A percentile compares a stretch with the other conserved stretches of the same genome.
Conservation (phyloP, 352 stramenopile genomes). For the Phytophthora pisi region DNA sequence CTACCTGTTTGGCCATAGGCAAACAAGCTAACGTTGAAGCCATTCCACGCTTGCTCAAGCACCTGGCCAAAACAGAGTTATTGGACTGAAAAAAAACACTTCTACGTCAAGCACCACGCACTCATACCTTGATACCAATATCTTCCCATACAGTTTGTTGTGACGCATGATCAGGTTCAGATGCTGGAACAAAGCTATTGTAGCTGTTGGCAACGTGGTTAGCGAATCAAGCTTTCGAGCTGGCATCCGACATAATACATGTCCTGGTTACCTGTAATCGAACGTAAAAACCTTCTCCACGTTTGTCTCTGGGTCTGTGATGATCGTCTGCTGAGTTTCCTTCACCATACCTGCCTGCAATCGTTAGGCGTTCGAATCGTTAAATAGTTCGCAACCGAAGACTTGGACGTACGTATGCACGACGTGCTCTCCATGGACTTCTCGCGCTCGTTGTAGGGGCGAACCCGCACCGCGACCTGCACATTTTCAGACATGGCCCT, state of each 20-base stretch:
- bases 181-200: constrained; percentile 71
- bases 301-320: constrained; percentile 81
- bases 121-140: constrained; percentile 73
- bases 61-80: constrained; percentile 38
- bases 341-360: constrained; percentile 69
- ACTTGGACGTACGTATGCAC: constrained; percentile 61
- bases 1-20: constrained; percentile 84
- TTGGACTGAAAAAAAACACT: not conserved
- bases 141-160: constrained; percentile 89
- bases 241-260: not conserved
- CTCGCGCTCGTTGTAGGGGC: constrained; percentile 85
- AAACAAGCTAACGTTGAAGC: constrained; percentile 91
- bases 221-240: not conserved
- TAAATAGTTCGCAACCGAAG: not conserved
- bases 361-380: constrained; percentile 5
- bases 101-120: not conserved
- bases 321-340: constrained; percentile 83
- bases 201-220: constrained; percentile 52
- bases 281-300: constrained; percentile 86
- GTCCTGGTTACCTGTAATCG: constrained; percentile 73
- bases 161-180: constrained; percentile 67
- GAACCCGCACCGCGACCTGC: constrained; percentile 82
- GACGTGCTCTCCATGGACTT: constrained; percentile 70
- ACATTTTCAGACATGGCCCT: constrained; percentile 80
- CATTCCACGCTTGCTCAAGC: constrained; percentile 90